Base-by-base conservation (phyloP, 2,329 filamentous ascomycete species). In the Pseudogymnoascus sp. region DNA sequence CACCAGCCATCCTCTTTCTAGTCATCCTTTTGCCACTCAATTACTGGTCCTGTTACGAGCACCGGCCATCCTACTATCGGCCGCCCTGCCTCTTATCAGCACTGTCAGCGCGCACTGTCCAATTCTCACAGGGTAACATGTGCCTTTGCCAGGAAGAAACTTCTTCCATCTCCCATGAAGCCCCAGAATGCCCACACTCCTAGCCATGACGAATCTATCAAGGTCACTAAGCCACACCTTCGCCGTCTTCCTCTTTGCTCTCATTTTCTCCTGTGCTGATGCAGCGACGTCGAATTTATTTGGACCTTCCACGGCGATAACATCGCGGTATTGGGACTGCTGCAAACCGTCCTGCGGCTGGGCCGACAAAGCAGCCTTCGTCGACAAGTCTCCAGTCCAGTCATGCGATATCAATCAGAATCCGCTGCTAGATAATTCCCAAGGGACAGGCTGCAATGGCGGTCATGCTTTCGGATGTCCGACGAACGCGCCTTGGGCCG, bases 311-410 rank as follows among this genome's bases (percentile, higher is more conserved):
- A 56, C 28, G 1, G 50, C 50, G 50, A 7, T 16, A 12, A 75
- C 75, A 31, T 77, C 75, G 5, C 69, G 81, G 64, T 83, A 82
- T 72, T 83, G 83, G 82, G 87, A 90, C 72, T 90, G 87, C 78
- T 89, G 87, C 77, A 90, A 90, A 78, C 82, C 86, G 23, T 87
- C 84, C 18, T 89, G 86, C 72, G 79, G 79, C 3, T 84, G 86
- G 86, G 72, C 78, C 12, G 79, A 74, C 62, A 88, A 88, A 73
- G 83, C 81, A 66, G 77, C 40, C 78, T 85, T 72, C 76, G 74
- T 64, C 71, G 71, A 60, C 18, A 66, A 66, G 10, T 56, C 50
- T 21, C 81, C 83, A n/a, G 81, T 85, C 36, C 74, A 75, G n/a
- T 81, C 82, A 37, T 88, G 85, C 74, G 76, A 81, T 70, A 78